These are phyloP conservation scores for Cyanodermella asteris DNA, from an alignment of 2,329 filamentous ascomycete genomes.

Conservation along the genomic window DNA sequence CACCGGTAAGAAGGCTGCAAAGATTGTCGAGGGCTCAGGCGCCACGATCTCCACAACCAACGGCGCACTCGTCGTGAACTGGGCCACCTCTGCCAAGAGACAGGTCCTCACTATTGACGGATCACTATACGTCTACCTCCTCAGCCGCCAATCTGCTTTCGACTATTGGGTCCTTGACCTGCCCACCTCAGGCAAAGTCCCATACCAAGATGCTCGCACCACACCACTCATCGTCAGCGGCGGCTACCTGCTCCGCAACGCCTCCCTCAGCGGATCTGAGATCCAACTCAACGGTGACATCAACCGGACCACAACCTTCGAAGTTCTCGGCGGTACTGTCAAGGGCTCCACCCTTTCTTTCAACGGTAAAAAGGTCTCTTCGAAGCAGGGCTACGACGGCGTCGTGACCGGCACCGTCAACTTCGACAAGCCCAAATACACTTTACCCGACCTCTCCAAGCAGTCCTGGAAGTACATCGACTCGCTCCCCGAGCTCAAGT, in stretches of 20 bases:
- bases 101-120: conserved; percentile 17
- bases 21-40: conserved; percentile 4
- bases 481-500: conserved; percentile 44
- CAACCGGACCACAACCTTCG: conserved; percentile 44
- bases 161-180: conserved; percentile 23
- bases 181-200: conserved; percentile 9
- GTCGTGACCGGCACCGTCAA: conserved; percentile 29
- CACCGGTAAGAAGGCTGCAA: conserved; percentile 4
- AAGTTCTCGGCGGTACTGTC: conserved; percentile 43
- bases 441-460: conserved; percentile 33
- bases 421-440: conserved; percentile 28
- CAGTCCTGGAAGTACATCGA: conserved; percentile 50
- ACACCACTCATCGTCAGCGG: conserved; percentile 18
- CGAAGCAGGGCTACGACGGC: conserved; percentile 21
- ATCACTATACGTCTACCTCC: conserved; percentile 4
- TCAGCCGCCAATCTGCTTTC: conserved; percentile 18
- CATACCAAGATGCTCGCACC: conserved; percentile 12
- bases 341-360: conserved; percentile 33
- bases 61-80: conserved; percentile 3
- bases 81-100: conserved; percentile 7
- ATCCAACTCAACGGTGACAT: conserved; percentile 48
- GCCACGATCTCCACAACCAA: neutral
- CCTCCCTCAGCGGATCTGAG: conserved; percentile 1
- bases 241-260: conserved; percentile 20
- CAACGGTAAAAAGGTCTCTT: conserved; percentile 29